Base-by-base conservation (phyloP, 1,139 yeast genomes). In the Groenewaldozyma sp. region DNA sequence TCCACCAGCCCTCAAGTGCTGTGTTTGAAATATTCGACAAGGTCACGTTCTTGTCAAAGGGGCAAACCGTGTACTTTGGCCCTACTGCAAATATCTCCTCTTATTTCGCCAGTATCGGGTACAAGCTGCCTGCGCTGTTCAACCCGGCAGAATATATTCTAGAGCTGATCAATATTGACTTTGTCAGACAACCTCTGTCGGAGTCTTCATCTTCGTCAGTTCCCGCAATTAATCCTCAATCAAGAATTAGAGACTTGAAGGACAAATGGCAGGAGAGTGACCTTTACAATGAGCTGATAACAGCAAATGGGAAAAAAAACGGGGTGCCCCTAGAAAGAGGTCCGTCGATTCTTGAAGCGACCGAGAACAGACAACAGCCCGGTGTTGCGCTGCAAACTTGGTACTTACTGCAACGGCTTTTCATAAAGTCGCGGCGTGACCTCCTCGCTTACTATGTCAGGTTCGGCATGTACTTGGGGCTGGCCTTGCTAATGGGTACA, bases 221-320 rank as follows among this genome's bases (percentile, higher is more conserved):
- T n/a, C 83, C 79, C 48, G 42, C 50, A 2, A 53, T 52, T 19
- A 70, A 87, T 0, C 47, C 58, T 2, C 52, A 50, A 16, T n/a
- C n/a, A n/a, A 60, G 80, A 33, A 72, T 82, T 3, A 56, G 65
- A 11, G 36, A 42, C 4, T 64, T 83, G 14, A 71, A 73, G 0
- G 51, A 53, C 1, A 47, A 49, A 11, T 84, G 94, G 94, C 64
- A 64, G 28, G 41, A n/a, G 9, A 9, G 11, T 9, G 11, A 24
- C 11, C 27, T 9, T 24, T 9, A 9, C n/a, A 24, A 24, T 9
- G 27, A 24, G n/a, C 9, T 24, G 27, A 24, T n/a, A 9, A 24
- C n/a, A 24, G n/a, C 27, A 9, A 24, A 24, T 24, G 27, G n/a
- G 27, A n/a, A 24, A 24, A 24, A 24, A 24, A 24, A 9, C 27